These are phyloP conservation scores for Eucalyptus dawsonii DNA, from an alignment of 345 rosid species.

Conservation along the genomic window DNA sequence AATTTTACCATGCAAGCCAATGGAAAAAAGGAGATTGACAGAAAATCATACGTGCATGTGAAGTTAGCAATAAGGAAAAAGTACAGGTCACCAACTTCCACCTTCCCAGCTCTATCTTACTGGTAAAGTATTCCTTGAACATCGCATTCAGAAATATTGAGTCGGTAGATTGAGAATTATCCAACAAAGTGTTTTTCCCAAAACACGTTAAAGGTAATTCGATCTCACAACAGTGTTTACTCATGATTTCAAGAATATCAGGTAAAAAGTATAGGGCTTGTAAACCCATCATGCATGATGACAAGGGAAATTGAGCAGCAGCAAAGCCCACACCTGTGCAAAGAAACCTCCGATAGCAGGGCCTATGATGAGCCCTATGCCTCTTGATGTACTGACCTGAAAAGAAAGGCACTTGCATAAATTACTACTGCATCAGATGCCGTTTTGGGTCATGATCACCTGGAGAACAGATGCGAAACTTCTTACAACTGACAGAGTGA, in stretches of 20 bases:
- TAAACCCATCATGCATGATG: background rate
- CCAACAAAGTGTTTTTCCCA: background rate
- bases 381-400: conserved; percentile 12
- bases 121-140: background rate
- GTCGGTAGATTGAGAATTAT: background rate
- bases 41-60: background rate
- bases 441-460: background rate
- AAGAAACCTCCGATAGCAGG: conserved; percentile 12
- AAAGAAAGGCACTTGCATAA: background rate
- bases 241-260: background rate
- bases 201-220: background rate
- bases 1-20: background rate
- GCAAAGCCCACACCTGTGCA: background rate
- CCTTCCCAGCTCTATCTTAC: background rate
- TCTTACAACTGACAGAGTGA: conserved; percentile 6
- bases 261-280: background rate
- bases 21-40: background rate
- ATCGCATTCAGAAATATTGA: background rate
- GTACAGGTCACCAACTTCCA: background rate
- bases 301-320: background rate
- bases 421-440: background rate
- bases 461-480: background rate
- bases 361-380: conserved; percentile 8
- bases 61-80: background rate
- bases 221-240: background rate